Base-by-base conservation (phyloP, 140 eudicot genomes). In the Oenanthe javanica region DNA sequence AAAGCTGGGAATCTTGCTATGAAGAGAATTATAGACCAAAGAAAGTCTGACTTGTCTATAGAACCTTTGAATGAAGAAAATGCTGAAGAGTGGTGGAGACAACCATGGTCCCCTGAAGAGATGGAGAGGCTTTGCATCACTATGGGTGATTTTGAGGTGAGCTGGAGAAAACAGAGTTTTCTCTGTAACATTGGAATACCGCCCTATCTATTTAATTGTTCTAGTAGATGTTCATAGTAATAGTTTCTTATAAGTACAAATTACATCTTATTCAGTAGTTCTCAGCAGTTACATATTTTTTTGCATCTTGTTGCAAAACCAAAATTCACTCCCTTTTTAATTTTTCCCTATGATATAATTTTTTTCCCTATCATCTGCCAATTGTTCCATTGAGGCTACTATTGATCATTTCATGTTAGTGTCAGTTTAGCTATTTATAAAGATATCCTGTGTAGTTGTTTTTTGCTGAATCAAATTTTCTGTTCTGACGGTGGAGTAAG, bases 131-230 rank as follows among this genome's bases (percentile, higher is more conserved):
- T 90, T 72, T 82, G 94, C 84, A 90, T 94, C 40, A 89, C 89
- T 8, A 92, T 94, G 96, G 82, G 77, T 49, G 98, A 94, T 87
- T 92, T 94, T 84, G 98, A 94, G 97, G 97, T 93, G 89, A 80
- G 54, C 11, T 5, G 38, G n/a, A 74, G 38, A 72, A 43, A 1
- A 19, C 7, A 40, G 42, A 15, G 23, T 15, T 40, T 4, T 40
- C 36, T 72, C 3, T 43, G 11, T 8, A 36, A 9, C 55, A 47
- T 45, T 47, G 3, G 4, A 74, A 9, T 25, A 9, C 15, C 16
- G 48, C 57, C 36, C 43, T 43, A 9, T 47, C 15, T 47, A 19
- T 45, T 46, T 19, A 3, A 66, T 66, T 42, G 42, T 23, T 66
- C 72, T 66, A 66, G 27, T 63, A 63, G 46, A 69, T 31, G 47